phyloP scores from a whole-genome alignment of 2,329 filamentous ascomycete genomes.

The Aplosporella prunicola region DNA sequence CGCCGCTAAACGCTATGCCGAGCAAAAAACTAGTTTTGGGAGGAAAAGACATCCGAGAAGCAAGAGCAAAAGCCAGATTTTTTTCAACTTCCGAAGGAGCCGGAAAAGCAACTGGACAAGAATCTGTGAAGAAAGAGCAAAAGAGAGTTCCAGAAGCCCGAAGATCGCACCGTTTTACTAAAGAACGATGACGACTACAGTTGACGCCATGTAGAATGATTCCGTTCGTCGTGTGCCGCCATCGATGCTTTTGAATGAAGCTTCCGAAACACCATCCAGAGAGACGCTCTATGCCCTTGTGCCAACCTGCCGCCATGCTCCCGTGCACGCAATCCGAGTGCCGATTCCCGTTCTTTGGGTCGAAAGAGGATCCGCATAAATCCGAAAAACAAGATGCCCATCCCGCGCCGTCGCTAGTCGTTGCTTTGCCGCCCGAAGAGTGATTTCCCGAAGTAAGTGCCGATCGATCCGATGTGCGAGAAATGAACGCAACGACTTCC shows the following conservation, averaged over 20 bases:
- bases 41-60: conserved; percentile 12
- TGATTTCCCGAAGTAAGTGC: conserved; percentile 9
- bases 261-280: conserved; percentile 11
- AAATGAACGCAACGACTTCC: conserved; percentile 11
- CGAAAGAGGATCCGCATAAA: conserved; percentile 11
- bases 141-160: conserved; percentile 9
- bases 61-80: conserved; percentile 11
- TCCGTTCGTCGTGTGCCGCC: conserved; percentile 8
- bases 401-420: conserved; percentile 12
- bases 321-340: conserved; percentile 9
- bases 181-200: conserved; percentile 5
- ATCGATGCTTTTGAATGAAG: conserved; percentile 12
- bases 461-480: conserved; percentile 13
- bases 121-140: conserved; percentile 9
- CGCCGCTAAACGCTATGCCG: conserved; percentile 12
- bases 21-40: conserved; percentile 7
- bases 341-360: too few species aligned
- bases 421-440: conserved; percentile 12
- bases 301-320: conserved; percentile 12
- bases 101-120: conserved; percentile 10
- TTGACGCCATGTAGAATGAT: conserved; percentile 9
- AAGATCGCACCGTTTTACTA: conserved; percentile 7
- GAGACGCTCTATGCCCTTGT: conserved; percentile 12
- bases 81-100: not conserved
- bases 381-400: conserved; percentile 12